Evolutionary conservation across 371 early-diverging fungal species (phyloP).

Genomic region (Mucor circinelloides): DNA sequence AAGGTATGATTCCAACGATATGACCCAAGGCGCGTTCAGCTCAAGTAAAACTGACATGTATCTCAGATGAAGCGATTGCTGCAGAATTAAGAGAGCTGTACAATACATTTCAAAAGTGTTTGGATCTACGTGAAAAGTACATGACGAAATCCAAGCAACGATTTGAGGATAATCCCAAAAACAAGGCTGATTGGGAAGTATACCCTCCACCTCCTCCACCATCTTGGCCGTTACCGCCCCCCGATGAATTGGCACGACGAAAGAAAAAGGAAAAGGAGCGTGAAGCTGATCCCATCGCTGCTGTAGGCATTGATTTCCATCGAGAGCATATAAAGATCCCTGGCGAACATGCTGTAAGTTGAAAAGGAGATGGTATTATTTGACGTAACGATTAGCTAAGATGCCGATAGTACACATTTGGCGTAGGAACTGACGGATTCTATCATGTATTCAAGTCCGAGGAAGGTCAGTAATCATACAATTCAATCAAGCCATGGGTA

Average conservation of each 20-base stretch:
- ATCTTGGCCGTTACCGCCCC: conserved; percentile 61
- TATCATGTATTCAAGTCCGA: conserved; percentile 32
- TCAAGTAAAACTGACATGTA: background rate
- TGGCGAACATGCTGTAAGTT: conserved; percentile 46
- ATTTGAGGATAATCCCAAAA: conserved; percentile 86
- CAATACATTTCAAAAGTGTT: conserved; percentile 65
- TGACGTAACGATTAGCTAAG: background rate
- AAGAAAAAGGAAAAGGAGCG: conserved; percentile 51
- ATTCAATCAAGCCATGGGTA: background rate
- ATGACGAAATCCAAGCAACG: conserved; percentile 79
- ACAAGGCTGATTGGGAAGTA: conserved; percentile 78
- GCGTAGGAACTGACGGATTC: conserved; percentile 35
- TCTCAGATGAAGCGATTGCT: conserved; percentile 52
- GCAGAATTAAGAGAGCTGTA: conserved; percentile 58
- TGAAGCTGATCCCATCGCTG: conserved; percentile 52
- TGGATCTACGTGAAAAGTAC: conserved; percentile 86
- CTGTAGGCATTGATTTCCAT: conserved; percentile 65
- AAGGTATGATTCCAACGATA: conserved; percentile 1
- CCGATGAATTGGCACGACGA: conserved; percentile 48
- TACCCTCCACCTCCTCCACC: conserved; percentile 90
- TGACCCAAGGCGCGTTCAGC: background rate
- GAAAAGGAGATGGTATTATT: background rate
- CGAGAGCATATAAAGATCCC: conserved; percentile 68
- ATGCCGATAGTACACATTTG: conserved; percentile 24
- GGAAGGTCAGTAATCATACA: conserved; percentile 12